Base-by-base conservation (phyloP, 192 early-diverging fungal genomes). In the Coemansia sp. region DNA sequence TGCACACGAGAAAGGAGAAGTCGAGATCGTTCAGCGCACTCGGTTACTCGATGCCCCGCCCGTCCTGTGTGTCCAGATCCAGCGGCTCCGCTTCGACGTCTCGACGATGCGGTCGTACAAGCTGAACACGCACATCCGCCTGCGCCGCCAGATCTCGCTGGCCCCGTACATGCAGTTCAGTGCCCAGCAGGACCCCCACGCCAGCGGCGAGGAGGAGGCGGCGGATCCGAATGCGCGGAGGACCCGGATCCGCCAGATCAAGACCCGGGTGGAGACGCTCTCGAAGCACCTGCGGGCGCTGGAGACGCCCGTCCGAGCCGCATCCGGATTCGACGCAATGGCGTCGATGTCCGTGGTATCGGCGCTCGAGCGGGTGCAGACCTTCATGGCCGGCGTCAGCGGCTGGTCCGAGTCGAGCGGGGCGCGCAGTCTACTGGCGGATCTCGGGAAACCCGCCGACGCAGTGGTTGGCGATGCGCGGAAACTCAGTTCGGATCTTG, bases 71-170 rank as follows among this genome's bases (percentile, higher is more conserved):
- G 84, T 93, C 11, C 87, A 90, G 40, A 69, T 93, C 9, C 87
- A 88, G 82, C 76, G 90, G 3, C 88, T 89, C 11, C 89, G 90
- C 76, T 93, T 87, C 63, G 85, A 91, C 67, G 72, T 84, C 40
- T 41, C 68, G 0, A 85, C 83, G 4, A 66, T 87, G 52, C 74
- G 76, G 16, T 75, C 88, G 3, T 90, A 87, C 77, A 93, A 93
- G 66, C 85, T 87, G 11, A 87, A 90, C 76, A 87, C 90, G 43
- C 88, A 77, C n/a, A 55, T 93, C 40, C 49, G 83, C 10, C 80
- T 93, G 43, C 87, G 88, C 7, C 82, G 84, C 41, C 73, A 75
- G 2, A 72, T 93, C 19, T 92, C 83, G 56, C 72, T 93, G 49
- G 84, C 89, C 37, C 86, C 88, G 12, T 83, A 67, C n/a, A 82